These are phyloP conservation scores for Leersia perrieri DNA, from an alignment of 176 grass and related monocot genomes.

Conservation along the genomic window DNA sequence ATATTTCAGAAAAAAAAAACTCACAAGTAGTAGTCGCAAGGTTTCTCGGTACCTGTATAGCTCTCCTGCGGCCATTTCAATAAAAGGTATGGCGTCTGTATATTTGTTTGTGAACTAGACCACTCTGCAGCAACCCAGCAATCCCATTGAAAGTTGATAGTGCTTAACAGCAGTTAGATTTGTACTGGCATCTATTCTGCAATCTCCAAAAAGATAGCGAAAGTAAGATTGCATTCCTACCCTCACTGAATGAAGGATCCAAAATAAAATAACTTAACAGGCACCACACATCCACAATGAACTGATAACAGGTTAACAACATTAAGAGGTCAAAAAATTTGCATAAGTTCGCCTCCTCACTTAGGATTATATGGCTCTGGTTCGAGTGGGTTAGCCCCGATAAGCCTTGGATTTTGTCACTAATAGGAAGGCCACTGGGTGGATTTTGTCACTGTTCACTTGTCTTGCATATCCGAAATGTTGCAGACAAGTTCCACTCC, in stretches of 20 bases:
- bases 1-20: not conserved
- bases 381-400: too few relatives aligned
- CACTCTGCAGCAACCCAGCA: not conserved
- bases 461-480: not conserved
- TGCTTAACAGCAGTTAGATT: conserved; percentile 29
- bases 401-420: too few relatives aligned
- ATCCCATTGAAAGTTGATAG: not conserved
- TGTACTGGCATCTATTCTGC: conserved; percentile 32
- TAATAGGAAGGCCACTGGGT: conserved; percentile 1
- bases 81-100: not conserved
- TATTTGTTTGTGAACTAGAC: conserved; percentile 5
- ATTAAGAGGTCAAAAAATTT: too few relatives aligned
- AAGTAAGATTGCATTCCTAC: conserved; percentile 12
- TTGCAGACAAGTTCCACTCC: not conserved
- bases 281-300: not conserved
- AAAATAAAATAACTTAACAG: not conserved
- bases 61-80: not conserved
- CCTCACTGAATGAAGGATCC: not conserved
- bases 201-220: conserved; percentile 8
- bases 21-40: not conserved
- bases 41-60: not conserved
- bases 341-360: too few relatives aligned
- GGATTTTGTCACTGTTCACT: not conserved
- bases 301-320: too few relatives aligned
- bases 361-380: too few relatives aligned